A percentile compares a stretch with the other conserved stretches of the same genome.
These are phyloP conservation scores for Mycena indigotica DNA, from an alignment of 768 basidiomycete genomes.

Conservation along the genomic window DNA sequence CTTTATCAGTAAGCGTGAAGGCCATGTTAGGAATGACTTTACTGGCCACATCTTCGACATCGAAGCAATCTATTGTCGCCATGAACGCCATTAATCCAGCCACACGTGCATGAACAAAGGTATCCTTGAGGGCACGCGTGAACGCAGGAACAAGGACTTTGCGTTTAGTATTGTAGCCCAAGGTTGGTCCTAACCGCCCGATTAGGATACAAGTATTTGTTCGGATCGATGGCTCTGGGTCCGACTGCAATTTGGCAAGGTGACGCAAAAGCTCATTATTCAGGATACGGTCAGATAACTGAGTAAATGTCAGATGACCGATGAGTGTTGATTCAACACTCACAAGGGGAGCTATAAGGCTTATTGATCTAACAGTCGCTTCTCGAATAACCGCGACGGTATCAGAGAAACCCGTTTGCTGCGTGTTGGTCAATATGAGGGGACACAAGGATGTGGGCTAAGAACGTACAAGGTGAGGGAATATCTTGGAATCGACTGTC, in stretches of 20 bases:
- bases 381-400: constrained; percentile 94
- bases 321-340: no score
- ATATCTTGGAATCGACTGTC: constrained; percentile 83
- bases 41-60: constrained; percentile 81
- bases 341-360: constrained; percentile 83
- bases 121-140: constrained; percentile 83
- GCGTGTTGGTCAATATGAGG: constrained; percentile 2
- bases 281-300: constrained; percentile 89
- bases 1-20: constrained; percentile 81
- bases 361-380: constrained; percentile 88
- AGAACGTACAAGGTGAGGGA: constrained; percentile 77
- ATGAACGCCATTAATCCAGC: constrained; percentile 96
- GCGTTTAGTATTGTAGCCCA: constrained; percentile 87
- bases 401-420: constrained; percentile 97
- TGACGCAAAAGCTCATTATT: constrained; percentile 96
- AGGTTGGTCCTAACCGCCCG: constrained; percentile 81
- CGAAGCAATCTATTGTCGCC: constrained; percentile 90
- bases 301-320: background rate
- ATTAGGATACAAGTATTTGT: constrained; percentile 98
- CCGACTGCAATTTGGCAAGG: constrained; percentile 90
- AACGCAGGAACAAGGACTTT: constrained; percentile 99
- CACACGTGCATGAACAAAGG: constrained; percentile 89
- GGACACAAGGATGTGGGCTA: background rate
- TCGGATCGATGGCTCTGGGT: constrained; percentile 91
- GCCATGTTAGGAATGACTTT: constrained; percentile 89